phyloP scores from a whole-genome alignment of 202 grass and related monocot genomes.

The Saccharum hybrid region DNA sequence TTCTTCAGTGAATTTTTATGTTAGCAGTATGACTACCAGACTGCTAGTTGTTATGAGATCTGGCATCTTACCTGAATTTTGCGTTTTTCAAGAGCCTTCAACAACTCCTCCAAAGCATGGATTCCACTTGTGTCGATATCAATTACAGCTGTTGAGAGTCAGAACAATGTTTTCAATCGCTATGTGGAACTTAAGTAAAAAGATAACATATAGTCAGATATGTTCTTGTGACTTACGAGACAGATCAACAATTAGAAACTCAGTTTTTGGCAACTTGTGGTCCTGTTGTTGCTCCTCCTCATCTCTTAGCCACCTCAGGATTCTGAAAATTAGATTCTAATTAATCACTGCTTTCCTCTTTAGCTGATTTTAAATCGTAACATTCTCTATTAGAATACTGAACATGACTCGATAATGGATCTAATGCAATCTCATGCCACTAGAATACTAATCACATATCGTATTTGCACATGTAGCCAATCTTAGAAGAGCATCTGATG shows the following conservation, averaged over 20 bases:
- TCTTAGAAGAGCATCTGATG: slow-evolving; percentile 18
- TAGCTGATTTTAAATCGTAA: neutral
- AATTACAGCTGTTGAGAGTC: slow-evolving; percentile 64
- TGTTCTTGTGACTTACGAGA: slow-evolving; percentile 87
- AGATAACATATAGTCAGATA: neutral
- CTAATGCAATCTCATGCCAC: neutral
- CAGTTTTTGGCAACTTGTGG: slow-evolving; percentile 47
- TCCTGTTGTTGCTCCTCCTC: slow-evolving; percentile 64
- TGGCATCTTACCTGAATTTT: slow-evolving; percentile 60
- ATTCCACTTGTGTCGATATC: slow-evolving; percentile 91
- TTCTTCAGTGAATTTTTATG: slow-evolving; percentile 22
- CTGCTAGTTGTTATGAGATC: slow-evolving; percentile 8
- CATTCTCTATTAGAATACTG: neutral
- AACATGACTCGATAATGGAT: slow-evolving; percentile 9
- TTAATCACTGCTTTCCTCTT: slow-evolving; percentile 4
- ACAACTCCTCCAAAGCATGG: slow-evolving; percentile 73
- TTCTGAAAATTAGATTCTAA: slow-evolving; percentile 57
- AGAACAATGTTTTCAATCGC: slow-evolving; percentile 10
- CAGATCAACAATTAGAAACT: slow-evolving; percentile 76
- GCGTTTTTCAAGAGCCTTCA: slow-evolving; percentile 61
- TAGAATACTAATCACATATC: slow-evolving; percentile 3
- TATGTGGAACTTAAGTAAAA: neutral
- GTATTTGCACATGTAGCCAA: neutral
- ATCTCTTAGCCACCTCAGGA: slow-evolving; percentile 86
- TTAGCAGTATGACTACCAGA: neutral